A percentile compares a stretch with the other conserved stretches of the same genome.
Conservation (phyloP, 495 filamentous ascomycete genomes). For the Aspergillus funiculosus region DNA sequence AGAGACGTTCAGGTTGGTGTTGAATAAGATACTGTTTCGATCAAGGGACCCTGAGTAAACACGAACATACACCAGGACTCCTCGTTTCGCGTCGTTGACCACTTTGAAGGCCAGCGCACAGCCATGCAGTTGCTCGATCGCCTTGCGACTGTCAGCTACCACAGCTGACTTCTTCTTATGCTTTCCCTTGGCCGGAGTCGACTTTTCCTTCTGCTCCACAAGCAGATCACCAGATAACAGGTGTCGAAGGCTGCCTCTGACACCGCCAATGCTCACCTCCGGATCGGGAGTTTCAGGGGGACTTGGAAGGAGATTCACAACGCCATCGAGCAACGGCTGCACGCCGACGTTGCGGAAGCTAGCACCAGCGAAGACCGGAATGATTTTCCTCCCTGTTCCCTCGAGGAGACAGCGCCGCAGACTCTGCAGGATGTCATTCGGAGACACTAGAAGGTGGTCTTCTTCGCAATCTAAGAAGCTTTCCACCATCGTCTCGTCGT, state of each 20-base stretch:
- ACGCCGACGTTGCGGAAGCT: conserved; percentile 94
- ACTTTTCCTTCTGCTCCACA: conserved; percentile 35
- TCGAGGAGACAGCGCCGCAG: conserved; percentile 64
- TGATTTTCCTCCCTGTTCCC: conserved; percentile 49
- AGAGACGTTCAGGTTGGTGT: conserved; percentile 76
- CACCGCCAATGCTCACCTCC: conserved; percentile 61
- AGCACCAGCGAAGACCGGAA: conserved; percentile 86
- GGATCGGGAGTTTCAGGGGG: conserved; percentile 73
- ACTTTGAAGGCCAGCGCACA: conserved; percentile 96
- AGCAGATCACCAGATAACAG: conserved; percentile 49
- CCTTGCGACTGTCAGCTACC: conserved; percentile 40
- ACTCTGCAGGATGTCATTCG: conserved; percentile 59
- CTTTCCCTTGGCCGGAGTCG: conserved; percentile 38
- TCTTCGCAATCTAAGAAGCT: conserved; percentile 71
- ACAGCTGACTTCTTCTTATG: conserved; percentile 32
- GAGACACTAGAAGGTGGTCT: conserved; percentile 61
- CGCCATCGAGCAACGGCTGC: conserved; percentile 82
- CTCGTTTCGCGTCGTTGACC: conserved; percentile 77
- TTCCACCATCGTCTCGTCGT: conserved; percentile 82
- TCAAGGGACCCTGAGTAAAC: conserved; percentile 82
- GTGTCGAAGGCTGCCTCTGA: conserved; percentile 45
- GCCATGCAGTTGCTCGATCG: conserved; percentile 62
- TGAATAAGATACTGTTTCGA: conserved; percentile 70
- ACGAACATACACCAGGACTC: conserved; percentile 85
- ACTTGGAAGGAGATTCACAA: conserved; percentile 79